phyloP scores from a whole-genome alignment of 2,329 filamentous ascomycete species.

The Metarhizium guizhouense region DNA sequence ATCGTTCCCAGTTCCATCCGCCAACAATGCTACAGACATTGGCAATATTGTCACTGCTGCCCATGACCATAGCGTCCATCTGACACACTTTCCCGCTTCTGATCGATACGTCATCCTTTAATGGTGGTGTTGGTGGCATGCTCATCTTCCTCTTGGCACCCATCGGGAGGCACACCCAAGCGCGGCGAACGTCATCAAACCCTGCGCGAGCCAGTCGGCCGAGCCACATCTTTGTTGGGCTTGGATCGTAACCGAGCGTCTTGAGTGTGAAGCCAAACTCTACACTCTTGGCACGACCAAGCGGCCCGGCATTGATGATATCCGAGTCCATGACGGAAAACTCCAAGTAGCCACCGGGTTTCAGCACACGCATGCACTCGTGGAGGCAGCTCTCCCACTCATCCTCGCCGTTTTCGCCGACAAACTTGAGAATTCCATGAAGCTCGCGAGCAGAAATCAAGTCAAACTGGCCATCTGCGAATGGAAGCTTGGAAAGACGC shows the following conservation, averaged over 20 bases:
- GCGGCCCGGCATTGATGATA: constrained; percentile 73
- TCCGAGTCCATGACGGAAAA: constrained; percentile 86
- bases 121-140: constrained; percentile 20
- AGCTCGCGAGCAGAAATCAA: constrained; percentile 84
- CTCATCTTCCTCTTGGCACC: constrained; percentile 37
- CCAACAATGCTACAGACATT: constrained; percentile 74
- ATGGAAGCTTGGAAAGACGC: constrained; percentile 72
- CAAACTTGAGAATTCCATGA: constrained; percentile 72
- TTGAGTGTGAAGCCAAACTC: constrained; percentile 89
- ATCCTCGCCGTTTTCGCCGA: constrained; percentile 58
- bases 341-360: constrained; percentile 87
- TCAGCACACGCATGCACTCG: constrained; percentile 85
- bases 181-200: constrained; percentile 72
- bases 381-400: constrained; percentile 80
- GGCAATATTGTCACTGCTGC: constrained; percentile 63
- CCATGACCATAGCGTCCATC: constrained; percentile 54
- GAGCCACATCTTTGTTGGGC: constrained; percentile 74
- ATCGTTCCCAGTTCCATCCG: constrained; percentile 91
- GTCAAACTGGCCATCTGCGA: constrained; percentile 79
- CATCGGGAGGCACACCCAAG: constrained; percentile 85
- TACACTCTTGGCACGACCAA: constrained; percentile 73
- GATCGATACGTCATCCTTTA: constrained; percentile 28
- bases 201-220: constrained; percentile 63
- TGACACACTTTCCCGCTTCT: constrained; percentile 36
- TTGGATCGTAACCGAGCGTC: constrained; percentile 81